Percentiles rank a stretch among this genome's conserved stretches.
Conservation (phyloP, 768 basidiomycete genomes). For the Tylopilus subfusipes region DNA sequence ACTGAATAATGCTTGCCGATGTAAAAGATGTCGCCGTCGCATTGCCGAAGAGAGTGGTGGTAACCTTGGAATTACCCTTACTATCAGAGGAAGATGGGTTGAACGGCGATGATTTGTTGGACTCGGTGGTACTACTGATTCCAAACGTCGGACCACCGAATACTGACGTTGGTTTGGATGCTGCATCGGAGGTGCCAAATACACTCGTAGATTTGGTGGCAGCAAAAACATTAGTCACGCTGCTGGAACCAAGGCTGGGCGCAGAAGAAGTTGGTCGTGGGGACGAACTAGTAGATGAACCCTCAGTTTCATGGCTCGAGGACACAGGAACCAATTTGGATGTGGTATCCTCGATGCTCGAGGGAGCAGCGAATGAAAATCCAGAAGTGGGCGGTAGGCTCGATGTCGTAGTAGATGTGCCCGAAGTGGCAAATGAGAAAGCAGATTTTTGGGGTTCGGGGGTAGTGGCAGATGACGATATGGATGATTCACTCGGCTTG, state of each 20-base stretch:
- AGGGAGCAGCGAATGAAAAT: slow-evolving; percentile 18
- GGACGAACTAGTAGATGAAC: background rate
- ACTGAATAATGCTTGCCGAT: slow-evolving; percentile 19
- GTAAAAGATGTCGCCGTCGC: slow-evolving; percentile 8
- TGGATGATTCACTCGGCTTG: slow-evolving; percentile 18
- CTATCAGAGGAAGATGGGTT: slow-evolving; percentile 7
- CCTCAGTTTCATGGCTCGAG: slow-evolving; percentile 12
- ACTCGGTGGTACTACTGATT: slow-evolving; percentile 10
- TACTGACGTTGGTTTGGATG: slow-evolving; percentile 21
- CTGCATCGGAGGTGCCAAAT: slow-evolving; percentile 20
- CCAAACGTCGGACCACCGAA: slow-evolving; percentile 30
- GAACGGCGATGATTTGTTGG: slow-evolving; percentile 12
- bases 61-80: slow-evolving; percentile 13
- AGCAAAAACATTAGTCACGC: slow-evolving; percentile 24
- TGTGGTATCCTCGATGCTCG: slow-evolving; percentile 5
- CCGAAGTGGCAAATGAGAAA: slow-evolving; percentile 24
- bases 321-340: slow-evolving; percentile 4
- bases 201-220: slow-evolving; percentile 13
- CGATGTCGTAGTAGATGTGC: slow-evolving; percentile 1
- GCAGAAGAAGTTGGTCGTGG: slow-evolving; percentile 10
- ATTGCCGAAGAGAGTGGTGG: slow-evolving; percentile 20
- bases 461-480: slow-evolving; percentile 11
- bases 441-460: slow-evolving; percentile 28
- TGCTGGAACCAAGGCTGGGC: slow-evolving; percentile 16
- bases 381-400: slow-evolving; percentile 9